Percentiles rank a stretch among this genome's conserved stretches.
phyloP scores from a whole-genome alignment of 345 rosid species.

The Arabidopsis thaliana region DNA sequence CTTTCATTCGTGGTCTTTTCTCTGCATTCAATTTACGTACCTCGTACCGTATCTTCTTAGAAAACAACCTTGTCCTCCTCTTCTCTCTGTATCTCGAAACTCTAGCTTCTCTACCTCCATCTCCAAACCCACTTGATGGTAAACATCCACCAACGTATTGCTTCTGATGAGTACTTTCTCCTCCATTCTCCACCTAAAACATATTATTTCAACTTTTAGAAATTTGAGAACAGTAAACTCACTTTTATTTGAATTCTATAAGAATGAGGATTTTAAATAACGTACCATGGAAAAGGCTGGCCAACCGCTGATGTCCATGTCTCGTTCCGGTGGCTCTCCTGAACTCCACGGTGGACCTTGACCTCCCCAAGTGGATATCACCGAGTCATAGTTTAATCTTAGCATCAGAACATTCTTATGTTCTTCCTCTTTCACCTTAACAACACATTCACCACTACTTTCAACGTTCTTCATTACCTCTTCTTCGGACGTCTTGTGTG shows the following conservation, averaged over 20 bases:
- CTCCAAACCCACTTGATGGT: constrained; percentile 40
- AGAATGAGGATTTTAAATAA: constrained; percentile 15
- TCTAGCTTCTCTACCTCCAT: constrained; percentile 81
- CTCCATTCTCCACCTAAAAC: constrained; percentile 19
- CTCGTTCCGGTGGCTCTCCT: constrained; percentile 66
- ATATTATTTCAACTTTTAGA: not conserved
- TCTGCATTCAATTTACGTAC: constrained; percentile 92
- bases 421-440: constrained; percentile 48
- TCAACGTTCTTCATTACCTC: constrained; percentile 54
- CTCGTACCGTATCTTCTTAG: constrained; percentile 95
- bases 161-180: constrained; percentile 12
- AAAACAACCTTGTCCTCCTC: constrained; percentile 82
- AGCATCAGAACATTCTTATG: constrained; percentile 52
- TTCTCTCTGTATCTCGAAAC: constrained; percentile 91
- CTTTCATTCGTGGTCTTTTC: constrained; percentile 98
- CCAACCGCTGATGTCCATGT: constrained; percentile 58
- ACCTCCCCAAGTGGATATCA: constrained; percentile 73
- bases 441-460: constrained; percentile 34
- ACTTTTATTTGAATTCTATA: not conserved
- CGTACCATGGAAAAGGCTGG: constrained; percentile 62
- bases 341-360: constrained; percentile 79
- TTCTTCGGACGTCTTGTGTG: constrained; percentile 53
- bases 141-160: constrained; percentile 30
- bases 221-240: not conserved
- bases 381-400: constrained; percentile 70